phyloP scores from a whole-genome alignment of 169 alveolate genomes.

The Cryptosporidium meleagridis region DNA sequence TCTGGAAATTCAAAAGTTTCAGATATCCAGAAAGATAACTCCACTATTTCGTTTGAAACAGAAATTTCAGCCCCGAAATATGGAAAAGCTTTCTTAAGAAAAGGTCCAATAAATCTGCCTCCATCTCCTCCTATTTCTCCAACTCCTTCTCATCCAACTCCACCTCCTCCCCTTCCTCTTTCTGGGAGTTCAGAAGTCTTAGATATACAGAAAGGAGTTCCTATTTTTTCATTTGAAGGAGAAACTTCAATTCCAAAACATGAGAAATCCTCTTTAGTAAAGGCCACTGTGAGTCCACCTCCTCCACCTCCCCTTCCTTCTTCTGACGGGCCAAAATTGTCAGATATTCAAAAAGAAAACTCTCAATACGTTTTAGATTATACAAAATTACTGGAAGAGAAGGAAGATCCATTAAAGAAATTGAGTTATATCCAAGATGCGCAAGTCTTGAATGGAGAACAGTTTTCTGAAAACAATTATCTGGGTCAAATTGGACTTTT shows the following conservation, averaged over 20 bases:
- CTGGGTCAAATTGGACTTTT: background rate
- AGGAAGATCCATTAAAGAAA: background rate
- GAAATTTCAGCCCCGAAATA: background rate
- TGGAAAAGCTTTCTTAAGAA: background rate
- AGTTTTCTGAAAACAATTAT: slow-evolving; percentile 3
- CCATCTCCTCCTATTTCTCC: slow-evolving; percentile 34
- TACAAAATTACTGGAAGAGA: background rate
- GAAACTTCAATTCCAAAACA: background rate
- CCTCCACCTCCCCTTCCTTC: background rate
- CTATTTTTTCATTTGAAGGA: background rate
- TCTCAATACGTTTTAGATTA: background rate
- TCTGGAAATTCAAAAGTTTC: background rate
- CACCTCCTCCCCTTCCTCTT: slow-evolving; percentile 3
- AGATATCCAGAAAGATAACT: no score
- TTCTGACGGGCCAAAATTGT: background rate
- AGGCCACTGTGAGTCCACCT: background rate
- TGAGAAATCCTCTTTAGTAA: background rate
- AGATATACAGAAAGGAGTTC: background rate
- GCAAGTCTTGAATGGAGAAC: background rate
- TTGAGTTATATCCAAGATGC: slow-evolving; percentile 13
- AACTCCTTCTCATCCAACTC: slow-evolving; percentile 43
- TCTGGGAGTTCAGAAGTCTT: background rate
- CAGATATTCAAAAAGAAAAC: background rate
- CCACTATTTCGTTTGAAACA: background rate
- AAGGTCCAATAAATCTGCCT: background rate